These are phyloP conservation scores for Paramecium tetraurelia DNA, from an alignment of 73 alveolate genomes.

Conservation along the genomic window DNA sequence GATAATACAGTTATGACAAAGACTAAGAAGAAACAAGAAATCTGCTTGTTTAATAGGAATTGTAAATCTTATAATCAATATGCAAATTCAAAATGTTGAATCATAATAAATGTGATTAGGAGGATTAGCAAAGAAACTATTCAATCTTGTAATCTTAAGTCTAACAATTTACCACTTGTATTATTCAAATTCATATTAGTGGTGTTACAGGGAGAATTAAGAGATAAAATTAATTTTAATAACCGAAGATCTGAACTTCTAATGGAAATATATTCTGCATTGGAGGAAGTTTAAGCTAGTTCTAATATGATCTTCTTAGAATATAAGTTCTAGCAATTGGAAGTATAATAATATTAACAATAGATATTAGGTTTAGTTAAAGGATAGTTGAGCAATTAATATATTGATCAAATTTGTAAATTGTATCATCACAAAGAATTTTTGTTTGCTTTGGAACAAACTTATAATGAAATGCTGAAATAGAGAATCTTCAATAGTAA, in stretches of 20 bases:
- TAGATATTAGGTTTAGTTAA: background rate
- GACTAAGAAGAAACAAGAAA: background rate
- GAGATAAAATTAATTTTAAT: background rate
- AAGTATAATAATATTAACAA: background rate
- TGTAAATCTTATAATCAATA: background rate
- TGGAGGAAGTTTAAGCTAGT: background rate
- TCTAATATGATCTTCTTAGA: background rate
- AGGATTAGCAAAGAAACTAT: background rate
- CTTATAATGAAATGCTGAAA: background rate
- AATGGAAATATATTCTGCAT: background rate
- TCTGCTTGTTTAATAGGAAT: background rate
- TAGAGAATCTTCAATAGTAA: background rate
- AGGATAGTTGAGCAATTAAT: background rate
- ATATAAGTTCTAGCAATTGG: background rate
- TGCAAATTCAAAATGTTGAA: background rate
- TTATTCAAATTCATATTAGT: background rate
- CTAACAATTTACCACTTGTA: background rate
- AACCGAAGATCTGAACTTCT: background rate
- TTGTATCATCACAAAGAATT: background rate
- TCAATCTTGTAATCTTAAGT: background rate
- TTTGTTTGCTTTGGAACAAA: background rate
- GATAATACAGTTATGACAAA: background rate
- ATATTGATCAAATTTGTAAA: background rate
- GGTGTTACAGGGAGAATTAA: background rate
- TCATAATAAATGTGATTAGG: background rate